Conservation (phyloP, 202 grass and related monocot genomes). For the Digitaria exilis region DNA sequence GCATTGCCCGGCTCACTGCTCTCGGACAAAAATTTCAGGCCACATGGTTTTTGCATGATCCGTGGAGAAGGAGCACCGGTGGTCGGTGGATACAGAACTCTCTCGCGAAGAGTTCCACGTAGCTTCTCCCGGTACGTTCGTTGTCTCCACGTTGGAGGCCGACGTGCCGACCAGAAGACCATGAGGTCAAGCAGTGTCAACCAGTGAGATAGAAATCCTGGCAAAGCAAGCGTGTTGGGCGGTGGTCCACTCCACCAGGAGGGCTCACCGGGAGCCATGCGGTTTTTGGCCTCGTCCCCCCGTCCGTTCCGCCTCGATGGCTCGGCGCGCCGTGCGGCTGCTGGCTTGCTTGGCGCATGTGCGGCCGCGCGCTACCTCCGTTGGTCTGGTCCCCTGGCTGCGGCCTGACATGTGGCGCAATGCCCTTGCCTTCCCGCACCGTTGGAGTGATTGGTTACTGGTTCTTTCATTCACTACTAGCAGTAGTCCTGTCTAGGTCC, state of each 20-base stretch:
- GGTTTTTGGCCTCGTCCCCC: not conserved
- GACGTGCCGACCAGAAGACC: not conserved
- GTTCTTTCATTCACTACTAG: too few species aligned
- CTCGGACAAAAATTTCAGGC: not conserved
- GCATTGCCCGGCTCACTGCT: not conserved
- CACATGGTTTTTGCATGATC: not conserved
- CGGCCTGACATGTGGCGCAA: not conserved
- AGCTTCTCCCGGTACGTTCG: not conserved
- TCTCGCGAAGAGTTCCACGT: not conserved
- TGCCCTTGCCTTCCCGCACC: not conserved
- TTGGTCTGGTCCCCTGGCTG: not conserved
- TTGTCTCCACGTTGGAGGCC: not conserved
- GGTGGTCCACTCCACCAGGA: too few species aligned
- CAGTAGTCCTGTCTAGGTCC: too few species aligned
- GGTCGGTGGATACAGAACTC: too few species aligned
- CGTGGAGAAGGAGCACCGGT: not conserved
- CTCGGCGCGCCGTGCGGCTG: constrained; percentile 27
- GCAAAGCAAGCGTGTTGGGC: not conserved
- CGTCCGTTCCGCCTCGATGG: not conserved
- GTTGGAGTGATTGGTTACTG: not conserved
- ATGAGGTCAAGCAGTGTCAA: not conserved
- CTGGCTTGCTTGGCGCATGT: too few species aligned
- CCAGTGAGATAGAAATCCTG: not conserved
- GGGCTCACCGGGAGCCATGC: not conserved
- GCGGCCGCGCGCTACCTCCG: too few species aligned